Percentiles rank a stretch among this genome's conserved stretches.
Evolutionary conservation across 768 basidiomycete species (phyloP).

Genomic region (Naganishia kalamii): DNA sequence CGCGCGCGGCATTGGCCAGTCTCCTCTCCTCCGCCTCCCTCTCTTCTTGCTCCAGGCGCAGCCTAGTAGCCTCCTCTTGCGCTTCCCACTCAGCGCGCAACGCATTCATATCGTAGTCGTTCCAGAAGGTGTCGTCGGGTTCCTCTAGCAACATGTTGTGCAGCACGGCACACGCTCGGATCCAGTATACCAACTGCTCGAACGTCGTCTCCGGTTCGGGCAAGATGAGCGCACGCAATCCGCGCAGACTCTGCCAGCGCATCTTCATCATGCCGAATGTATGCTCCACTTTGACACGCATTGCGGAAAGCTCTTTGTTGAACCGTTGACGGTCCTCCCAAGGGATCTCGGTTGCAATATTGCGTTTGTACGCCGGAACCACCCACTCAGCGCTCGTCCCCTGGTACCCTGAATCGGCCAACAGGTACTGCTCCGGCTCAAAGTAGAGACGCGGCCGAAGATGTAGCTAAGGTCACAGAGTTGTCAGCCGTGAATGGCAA

Average conservation of each 20-base stretch:
- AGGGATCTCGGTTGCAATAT: background rate
- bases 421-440: background rate
- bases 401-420: background rate
- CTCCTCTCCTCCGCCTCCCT: background rate
- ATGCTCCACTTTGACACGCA: background rate
- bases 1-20: background rate
- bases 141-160: background rate
- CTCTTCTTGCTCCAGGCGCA: too few relatives aligned
- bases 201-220: background rate
- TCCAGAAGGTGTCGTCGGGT: background rate
- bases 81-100: background rate
- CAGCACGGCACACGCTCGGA: background rate
- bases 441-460: background rate
- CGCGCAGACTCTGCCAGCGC: background rate
- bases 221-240: background rate
- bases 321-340: background rate
- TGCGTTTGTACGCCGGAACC: background rate
- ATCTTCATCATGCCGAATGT: background rate
- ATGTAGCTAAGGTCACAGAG: background rate
- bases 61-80: background rate
- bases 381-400: background rate
- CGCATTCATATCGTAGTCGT: background rate
- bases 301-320: background rate
- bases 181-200: background rate
- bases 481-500: too few relatives aligned